Base-by-base conservation (phyloP, 2,329 filamentous ascomycete species). In the Colletotrichum simmondsii region DNA sequence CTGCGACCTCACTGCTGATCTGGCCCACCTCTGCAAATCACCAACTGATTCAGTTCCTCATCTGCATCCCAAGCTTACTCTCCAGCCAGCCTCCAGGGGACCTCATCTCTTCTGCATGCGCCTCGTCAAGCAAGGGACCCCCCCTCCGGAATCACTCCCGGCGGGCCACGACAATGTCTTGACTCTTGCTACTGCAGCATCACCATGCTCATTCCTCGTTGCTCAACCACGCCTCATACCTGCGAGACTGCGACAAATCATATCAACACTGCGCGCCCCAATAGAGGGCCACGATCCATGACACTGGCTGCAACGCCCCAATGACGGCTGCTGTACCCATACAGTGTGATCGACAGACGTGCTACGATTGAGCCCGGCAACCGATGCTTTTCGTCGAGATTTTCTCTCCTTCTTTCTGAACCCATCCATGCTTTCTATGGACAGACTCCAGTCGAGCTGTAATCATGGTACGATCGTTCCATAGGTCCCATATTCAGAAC, bases 381-480 rank as follows among this genome's bases (percentile, higher is more conserved):
- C n/a, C 32, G 30, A 22, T 24, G 11, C 10, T 58, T 2, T 58
- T 22, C 12, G 19, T 32, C 42, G 42, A 49, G 42, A 22, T 35
- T 35, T 58, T 35, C 22, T 35, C 22, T 14, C 10, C n/a, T n/a
- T 5, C 30, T 58, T 14, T n/a, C 26, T 32, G 22, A 11, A 2
- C 12, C 56, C 12, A 10, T 35, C 19, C 11, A 11, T n/a, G 10
- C 30, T 37, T 59, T 6, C 22, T 24, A n/a, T 12, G 4, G 56
- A 28, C 56, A 59, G 28, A 24, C 56, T 58, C 56, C 56, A 35
- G 28, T 37, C 32, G 42, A 66, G n/a, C 30, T 66, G 62, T 66
- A 66, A 60, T 61, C 62, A 66, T 66, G 62, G 62, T 71, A 60
- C 42, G 68, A 66, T 66, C 62, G 62, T 66, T 62, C 68, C 68